Base-by-base conservation (phyloP, 1,284 basidiomycete genomes). In the Cystobasidiaceae sp. region DNA sequence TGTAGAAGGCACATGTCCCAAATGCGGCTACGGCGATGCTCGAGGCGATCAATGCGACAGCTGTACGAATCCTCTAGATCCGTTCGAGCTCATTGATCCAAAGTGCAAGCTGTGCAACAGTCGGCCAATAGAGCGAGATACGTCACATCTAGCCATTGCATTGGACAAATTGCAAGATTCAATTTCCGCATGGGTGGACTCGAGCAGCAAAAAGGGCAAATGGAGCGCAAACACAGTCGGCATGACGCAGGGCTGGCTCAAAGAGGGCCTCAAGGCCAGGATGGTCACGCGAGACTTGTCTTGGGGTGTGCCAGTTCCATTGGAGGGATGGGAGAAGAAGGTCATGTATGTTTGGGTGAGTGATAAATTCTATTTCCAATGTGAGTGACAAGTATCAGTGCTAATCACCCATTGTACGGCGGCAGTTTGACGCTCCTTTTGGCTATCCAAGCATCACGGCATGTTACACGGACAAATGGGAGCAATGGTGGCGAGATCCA, bases 361-460 rank as follows among this genome's bases (percentile, higher is more conserved):
- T 70, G 1, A 44, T 23, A 6, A 1, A 33, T 9, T 17, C 15
- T 23, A 1, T 23, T n/a, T 28, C 3, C 19, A 3, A 23, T 4
- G 8, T 32, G 15, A 28, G 34, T 30, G 49, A 11, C 27, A 32
- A 23, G 25, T 37, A 52, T 34, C 28, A 15, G 21, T 41, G 54
- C 27, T 17, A 43, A 34, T 25, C 4, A n/a, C 7, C 13, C 5
- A 17, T 2, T 19, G 17, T 30, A n/a, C n/a, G n/a, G n/a, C n/a
- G n/a, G n/a, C 75, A 92, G 94, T 97, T 97, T 76, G 96, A 99
- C 74, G 96, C 96, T 0, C 90, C 91, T 17, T 92, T 97, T 68
- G 96, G 96, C 61, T 99, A 99, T 78, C 88, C 91, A 3, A 96
- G 92, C 78, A 97, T 99, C 74, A 99, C 94, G 5, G 92, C 93